phyloP scores from a whole-genome alignment of 2,329 filamentous ascomycete species.

The Phoma sp. region DNA sequence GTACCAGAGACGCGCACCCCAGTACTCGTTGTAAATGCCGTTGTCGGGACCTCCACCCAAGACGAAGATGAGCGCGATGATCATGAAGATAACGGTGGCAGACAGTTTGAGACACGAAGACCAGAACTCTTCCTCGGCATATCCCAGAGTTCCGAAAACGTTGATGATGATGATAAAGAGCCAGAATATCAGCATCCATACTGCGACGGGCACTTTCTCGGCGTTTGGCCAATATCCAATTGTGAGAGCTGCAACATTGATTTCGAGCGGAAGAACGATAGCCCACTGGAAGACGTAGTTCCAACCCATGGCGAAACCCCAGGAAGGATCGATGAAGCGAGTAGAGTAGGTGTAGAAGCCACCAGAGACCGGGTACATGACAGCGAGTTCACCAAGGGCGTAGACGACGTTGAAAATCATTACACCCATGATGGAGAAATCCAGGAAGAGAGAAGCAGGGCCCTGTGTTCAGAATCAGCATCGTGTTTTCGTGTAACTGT shows the following conservation, averaged over 20 bases:
- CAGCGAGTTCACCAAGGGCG: slow-evolving; percentile 60
- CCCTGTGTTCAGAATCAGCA: slow-evolving; percentile 27
- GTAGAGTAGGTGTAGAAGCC: slow-evolving; percentile 58
- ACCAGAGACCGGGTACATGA: slow-evolving; percentile 64
- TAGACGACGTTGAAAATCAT: slow-evolving; percentile 56
- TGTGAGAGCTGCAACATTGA: slow-evolving; percentile 48
- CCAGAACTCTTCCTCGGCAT: slow-evolving; percentile 52
- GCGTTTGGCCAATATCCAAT: slow-evolving; percentile 45
- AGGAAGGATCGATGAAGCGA: slow-evolving; percentile 57
- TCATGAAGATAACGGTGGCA: slow-evolving; percentile 49
- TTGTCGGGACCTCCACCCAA: slow-evolving; percentile 60
- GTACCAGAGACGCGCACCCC: slow-evolving; percentile 67
- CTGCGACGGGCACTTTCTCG: slow-evolving; percentile 26
- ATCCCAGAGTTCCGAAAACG: slow-evolving; percentile 48
- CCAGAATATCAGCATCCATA: slow-evolving; percentile 49
- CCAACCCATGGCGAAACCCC: slow-evolving; percentile 48
- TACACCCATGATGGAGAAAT: slow-evolving; percentile 49
- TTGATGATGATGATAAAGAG: slow-evolving; percentile 48
- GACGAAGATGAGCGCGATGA: slow-evolving; percentile 60
- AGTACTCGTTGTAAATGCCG: slow-evolving; percentile 57
- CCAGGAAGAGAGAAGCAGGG: slow-evolving; percentile 43
- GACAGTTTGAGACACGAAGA: slow-evolving; percentile 44
- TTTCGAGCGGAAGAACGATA: slow-evolving; percentile 48
- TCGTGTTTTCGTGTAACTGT: neutral
- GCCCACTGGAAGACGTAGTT: slow-evolving; percentile 48